Evolutionary conservation across 1,284 basidiomycete species (phyloP), one percentile per base, ranked within the genome.

Genomic region (Cystobasidiaceae sp.): DNA sequence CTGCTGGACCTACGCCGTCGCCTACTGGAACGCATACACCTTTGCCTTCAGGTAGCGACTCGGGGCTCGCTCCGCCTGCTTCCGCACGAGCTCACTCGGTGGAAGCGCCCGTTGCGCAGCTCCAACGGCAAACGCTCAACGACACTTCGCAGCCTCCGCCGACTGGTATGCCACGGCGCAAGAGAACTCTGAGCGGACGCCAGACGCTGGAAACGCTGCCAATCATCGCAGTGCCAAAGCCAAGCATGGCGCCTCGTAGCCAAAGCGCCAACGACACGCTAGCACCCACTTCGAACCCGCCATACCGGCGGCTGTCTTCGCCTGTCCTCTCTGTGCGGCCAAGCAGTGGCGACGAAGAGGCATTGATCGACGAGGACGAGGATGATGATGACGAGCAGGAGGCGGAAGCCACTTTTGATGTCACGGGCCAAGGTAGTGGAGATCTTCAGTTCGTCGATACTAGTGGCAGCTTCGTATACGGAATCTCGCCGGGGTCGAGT

Each of bases 261-360:
- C 30, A 21, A 2, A 37, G 30, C 4, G 2, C 21, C 25, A 41
- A 30, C 19, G 25, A 41, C n/a, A 43, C 58, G 9, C 25, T 49
- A 21, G 46, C 21, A 51, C 45, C 46, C 32, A 23, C 37, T 4
- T 19, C 46, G 8, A 28, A 51, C 11, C 25, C 21, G 17, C n/a
- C 56, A 11, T 49, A 64, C 39, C 37, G 61, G 11, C 51, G 61
- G 21, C 52, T 64, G 3, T 64, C 61, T 6, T 64, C 61, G 9
- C 61, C 61, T 11, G 45, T 64, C 8, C 19, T 51, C 2, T 64
- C 61, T 21, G 30, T 64, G 8, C 39, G 61, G 9, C 61, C 61
- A 9, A 44, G 25, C 15, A 28, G 28, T 19, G 28, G 32, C 13
- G 61, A 8, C 15, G 19, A 33, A 7, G 52, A 28, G 2, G 52